These are phyloP conservation scores for Aspergillus coremiiformis DNA, from an alignment of 495 filamentous ascomycete genomes.

Conservation along the genomic window DNA sequence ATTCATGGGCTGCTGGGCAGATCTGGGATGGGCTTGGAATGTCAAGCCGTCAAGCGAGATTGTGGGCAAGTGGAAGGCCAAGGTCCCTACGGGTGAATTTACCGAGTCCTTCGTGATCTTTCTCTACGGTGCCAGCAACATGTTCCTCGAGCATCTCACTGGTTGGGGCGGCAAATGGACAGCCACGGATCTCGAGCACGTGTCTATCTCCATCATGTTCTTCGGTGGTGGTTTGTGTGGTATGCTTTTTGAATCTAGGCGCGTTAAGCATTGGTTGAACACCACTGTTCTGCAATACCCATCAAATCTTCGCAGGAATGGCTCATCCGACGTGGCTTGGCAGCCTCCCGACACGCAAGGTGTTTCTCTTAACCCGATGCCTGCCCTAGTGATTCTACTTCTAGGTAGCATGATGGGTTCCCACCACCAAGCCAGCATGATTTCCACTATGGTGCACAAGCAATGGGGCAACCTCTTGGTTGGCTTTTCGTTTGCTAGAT, in stretches of 20 bases:
- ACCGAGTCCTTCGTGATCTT: constrained; percentile 84
- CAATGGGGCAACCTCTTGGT: constrained; percentile 88
- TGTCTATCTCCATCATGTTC: constrained; percentile 90
- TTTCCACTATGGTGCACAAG: constrained; percentile 87
- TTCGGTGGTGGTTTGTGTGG: constrained; percentile 91
- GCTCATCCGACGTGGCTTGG: constrained; percentile 44
- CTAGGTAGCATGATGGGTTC: constrained; percentile 92
- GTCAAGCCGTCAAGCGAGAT: constrained; percentile 57
- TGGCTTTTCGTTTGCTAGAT: constrained; percentile 70
- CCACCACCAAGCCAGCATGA: constrained; percentile 77
- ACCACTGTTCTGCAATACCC: constrained; percentile 43
- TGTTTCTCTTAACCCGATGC: constrained; percentile 83
- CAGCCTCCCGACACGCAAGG: constrained; percentile 58
- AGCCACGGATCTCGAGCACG: constrained; percentile 78
- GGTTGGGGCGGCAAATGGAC: constrained; percentile 63
- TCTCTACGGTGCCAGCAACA: constrained; percentile 79
- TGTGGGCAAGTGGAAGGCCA: constrained; percentile 52
- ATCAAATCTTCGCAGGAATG: constrained; percentile 21
- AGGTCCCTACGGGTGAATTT: constrained; percentile 76
- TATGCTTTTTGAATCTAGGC: constrained; percentile 83
- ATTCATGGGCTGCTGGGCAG: constrained; percentile 84
- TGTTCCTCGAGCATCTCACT: constrained; percentile 86
- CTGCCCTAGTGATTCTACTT: constrained; percentile 75
- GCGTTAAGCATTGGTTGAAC: constrained; percentile 65
- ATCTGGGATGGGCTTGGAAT: constrained; percentile 97